Percentiles rank a stretch among this genome's conserved stretches.
phyloP scores from a whole-genome alignment of 345 rosid species.

The Laguncularia racemosa region DNA sequence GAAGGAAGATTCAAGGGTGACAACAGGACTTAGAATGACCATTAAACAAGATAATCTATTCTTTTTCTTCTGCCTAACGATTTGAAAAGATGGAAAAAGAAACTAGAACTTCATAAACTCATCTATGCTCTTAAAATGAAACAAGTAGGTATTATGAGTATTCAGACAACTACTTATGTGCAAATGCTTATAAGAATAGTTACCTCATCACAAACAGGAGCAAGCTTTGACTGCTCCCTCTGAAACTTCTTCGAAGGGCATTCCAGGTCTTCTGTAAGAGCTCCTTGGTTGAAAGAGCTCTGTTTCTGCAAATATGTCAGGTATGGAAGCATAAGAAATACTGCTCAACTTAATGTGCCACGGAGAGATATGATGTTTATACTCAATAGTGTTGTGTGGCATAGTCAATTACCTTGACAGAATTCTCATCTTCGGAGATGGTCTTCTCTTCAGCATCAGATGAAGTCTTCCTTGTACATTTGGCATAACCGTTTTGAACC shows the following conservation, averaged over 20 bases:
- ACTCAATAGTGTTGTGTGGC: neutral
- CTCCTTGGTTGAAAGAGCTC: neutral
- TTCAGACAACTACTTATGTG: too few relatives aligned
- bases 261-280: neutral
- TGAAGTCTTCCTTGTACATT: constrained; percentile 32
- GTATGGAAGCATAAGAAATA: too few relatives aligned
- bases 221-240: neutral
- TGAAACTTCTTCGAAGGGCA: too few relatives aligned
- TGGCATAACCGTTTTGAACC: constrained; percentile 63
- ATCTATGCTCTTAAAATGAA: too few relatives aligned
- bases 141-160: too few relatives aligned
- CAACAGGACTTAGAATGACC: too few relatives aligned
- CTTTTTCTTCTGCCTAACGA: too few relatives aligned
- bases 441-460: constrained; percentile 43
- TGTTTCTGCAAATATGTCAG: constrained; percentile 1
- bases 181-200: neutral
- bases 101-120: too few relatives aligned
- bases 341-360: neutral
- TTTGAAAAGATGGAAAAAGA: too few relatives aligned
- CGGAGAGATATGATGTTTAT: neutral
- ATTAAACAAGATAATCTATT: too few relatives aligned
- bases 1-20: too few relatives aligned
- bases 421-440: constrained; percentile 26
- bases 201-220: constrained; percentile 4
- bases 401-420: constrained; percentile 20